Conservation (phyloP, 1,139 yeast genomes). For the Magnusiomyces paraingens region DNA sequence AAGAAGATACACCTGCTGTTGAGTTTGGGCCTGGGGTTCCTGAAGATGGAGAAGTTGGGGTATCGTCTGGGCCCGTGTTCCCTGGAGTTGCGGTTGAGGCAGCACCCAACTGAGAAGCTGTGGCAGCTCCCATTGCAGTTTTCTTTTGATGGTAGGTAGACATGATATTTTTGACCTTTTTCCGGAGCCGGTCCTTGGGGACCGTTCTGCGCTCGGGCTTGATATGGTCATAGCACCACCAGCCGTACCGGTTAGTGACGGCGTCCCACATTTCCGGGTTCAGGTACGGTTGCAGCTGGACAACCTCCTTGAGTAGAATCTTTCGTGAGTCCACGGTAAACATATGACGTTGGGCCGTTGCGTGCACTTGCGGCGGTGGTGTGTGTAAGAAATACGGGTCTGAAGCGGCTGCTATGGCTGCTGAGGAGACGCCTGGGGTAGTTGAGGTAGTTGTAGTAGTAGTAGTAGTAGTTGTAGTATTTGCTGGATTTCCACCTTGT, state of each 20-base stretch:
- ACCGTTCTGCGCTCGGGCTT: slow-evolving; percentile 14
- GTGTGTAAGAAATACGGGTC: slow-evolving; percentile 4
- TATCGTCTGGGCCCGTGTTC: background rate
- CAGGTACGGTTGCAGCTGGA: slow-evolving; percentile 11
- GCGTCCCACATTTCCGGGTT: slow-evolving; percentile 16
- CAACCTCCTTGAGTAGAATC: slow-evolving; percentile 14
- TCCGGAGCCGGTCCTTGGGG: slow-evolving; percentile 15
- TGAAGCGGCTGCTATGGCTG: background rate
- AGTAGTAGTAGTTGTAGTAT: background rate
- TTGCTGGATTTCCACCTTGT: background rate
- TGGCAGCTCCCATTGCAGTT: background rate
- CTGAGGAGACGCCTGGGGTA: background rate
- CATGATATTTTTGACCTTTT: slow-evolving; percentile 15
- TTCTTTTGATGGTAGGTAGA: slow-evolving; percentile 6
- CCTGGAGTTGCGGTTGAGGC: background rate
- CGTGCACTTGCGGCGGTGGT: slow-evolving; percentile 14
- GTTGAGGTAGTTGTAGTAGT: background rate
- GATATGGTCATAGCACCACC: slow-evolving; percentile 16
- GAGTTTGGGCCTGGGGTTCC: background rate
- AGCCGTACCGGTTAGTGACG: slow-evolving; percentile 15
- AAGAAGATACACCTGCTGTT: background rate
- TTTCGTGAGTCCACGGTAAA: slow-evolving; percentile 14
- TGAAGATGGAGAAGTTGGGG: background rate
- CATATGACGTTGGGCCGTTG: slow-evolving; percentile 14
- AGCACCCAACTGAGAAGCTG: background rate